Evolutionary conservation across 2,329 filamentous ascomycete genomes (phyloP).

Genomic region (Trichoderma guizhouense): DNA sequence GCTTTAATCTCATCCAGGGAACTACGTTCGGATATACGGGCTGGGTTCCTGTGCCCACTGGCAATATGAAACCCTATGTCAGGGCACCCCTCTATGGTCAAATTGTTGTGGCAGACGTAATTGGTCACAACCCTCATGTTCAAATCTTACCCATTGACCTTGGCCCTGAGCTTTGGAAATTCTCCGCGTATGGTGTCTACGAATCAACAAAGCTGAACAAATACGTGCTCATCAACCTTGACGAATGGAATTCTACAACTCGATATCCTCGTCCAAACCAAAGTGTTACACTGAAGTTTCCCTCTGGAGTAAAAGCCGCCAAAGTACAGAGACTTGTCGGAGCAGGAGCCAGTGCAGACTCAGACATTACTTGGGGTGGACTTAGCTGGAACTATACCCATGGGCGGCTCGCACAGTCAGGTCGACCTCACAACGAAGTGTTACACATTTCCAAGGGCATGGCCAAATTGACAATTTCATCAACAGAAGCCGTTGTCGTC

Average conservation of each 20-base stretch:
- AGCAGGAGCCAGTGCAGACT: not conserved
- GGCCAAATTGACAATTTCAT: not conserved
- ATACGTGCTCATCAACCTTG: conserved; percentile 1
- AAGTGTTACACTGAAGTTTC: not conserved
- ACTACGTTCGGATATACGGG: conserved; percentile 5
- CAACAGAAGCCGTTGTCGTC: not conserved
- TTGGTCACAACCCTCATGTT: not conserved
- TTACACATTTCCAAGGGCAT: not conserved
- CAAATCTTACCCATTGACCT: not conserved
- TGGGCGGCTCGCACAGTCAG: not conserved
- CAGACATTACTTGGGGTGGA: not conserved
- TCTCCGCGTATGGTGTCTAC: not conserved
- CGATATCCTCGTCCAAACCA: not conserved
- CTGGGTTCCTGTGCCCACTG: conserved; percentile 1
- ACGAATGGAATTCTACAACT: conserved; percentile 6
- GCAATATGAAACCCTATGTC: not conserved
- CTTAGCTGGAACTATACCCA: conserved; percentile 4
- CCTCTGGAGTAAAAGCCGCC: not conserved
- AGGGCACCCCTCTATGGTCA: conserved; percentile 1
- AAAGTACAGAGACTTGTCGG: not conserved
- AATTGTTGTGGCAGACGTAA: conserved; percentile 6
- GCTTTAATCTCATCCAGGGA: not conserved
- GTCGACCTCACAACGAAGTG: not conserved
- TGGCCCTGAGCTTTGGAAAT: not conserved
- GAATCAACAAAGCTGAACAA: not conserved